Base-by-base conservation (phyloP, 192 early-diverging fungal genomes). In the Coemansia sp. region DNA sequence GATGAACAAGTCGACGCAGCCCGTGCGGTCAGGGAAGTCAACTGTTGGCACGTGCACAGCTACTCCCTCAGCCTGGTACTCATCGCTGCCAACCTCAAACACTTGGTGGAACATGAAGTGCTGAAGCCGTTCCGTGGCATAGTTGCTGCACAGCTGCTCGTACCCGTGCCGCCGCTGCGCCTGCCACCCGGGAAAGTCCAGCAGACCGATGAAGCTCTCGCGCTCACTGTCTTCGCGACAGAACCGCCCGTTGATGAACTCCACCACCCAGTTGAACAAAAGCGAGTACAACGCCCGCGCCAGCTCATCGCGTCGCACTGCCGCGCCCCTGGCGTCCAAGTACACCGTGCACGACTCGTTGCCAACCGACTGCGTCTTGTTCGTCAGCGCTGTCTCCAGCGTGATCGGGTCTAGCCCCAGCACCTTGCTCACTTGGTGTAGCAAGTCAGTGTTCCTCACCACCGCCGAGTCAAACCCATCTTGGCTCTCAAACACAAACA, bases 121-220 rank as follows among this genome's bases (percentile, higher is more conserved):
- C 64, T 94, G 90, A 11, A 96, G 78, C 59, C 94, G 88, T 78
- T 97, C 95, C 75, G 92, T 95, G 57, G 94, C 90, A 72, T 90
- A 94, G 82, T 95, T 95, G 89, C 70, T 90, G 87, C 79, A 95
- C 77, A 72, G 85, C 75, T 80, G 80, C 82, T 85, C 87, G 69
- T 87, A 91, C 68, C 74, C 62, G 57, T 64, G 76, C 27, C 44
- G 32, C 25, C 75, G 74, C 27, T 63, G 9, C 9, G 68, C 34
- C 62, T 89, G 84, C 83, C 93, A 94, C 4, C 96, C 94, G 66
- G 91, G 86, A 34, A 95, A 84, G 73, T 98, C 96, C 25, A 95
- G 82, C 48, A 98, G 85, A 59, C 93, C 93, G 65, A 93, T 90
- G 70, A 90, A 90, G 81, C 85, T 93, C 67, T 85, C 81, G 53